These are phyloP conservation scores for Lasiosphaeris hirsuta DNA, from an alignment of 495 filamentous ascomycete species.

Conservation along the genomic window DNA sequence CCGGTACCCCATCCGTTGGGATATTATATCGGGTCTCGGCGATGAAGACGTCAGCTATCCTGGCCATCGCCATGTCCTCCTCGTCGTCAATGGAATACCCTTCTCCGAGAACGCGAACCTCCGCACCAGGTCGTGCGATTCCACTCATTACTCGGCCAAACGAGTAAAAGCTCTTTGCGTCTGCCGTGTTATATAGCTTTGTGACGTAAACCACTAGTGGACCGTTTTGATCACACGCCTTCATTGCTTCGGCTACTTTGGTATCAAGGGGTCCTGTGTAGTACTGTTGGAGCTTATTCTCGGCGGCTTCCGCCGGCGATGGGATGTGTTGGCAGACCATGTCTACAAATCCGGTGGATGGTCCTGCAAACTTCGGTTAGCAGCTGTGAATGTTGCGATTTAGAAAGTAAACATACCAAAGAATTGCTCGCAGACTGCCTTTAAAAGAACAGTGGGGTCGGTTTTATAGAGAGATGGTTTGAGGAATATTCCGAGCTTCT, in stretches of 20 bases:
- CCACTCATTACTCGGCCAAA: slow-evolving; percentile 94
- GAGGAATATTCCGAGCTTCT: slow-evolving; percentile 73
- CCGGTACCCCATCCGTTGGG: slow-evolving; percentile 84
- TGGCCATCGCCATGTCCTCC: slow-evolving; percentile 94
- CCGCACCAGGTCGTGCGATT: slow-evolving; percentile 73
- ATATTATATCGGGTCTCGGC: slow-evolving; percentile 94
- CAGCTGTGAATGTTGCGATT: not conserved
- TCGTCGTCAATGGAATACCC: slow-evolving; percentile 96
- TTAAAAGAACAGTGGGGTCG: slow-evolving; percentile 84
- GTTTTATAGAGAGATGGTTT: slow-evolving; percentile 89
- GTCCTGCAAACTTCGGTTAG: slow-evolving; percentile 25
- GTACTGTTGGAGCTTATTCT: slow-evolving; percentile 72
- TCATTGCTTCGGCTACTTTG: slow-evolving; percentile 75
- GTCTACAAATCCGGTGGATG: slow-evolving; percentile 86
- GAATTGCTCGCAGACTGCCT: slow-evolving; percentile 89
- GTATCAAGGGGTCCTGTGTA: slow-evolving; percentile 96
- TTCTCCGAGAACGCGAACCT: slow-evolving; percentile 90
- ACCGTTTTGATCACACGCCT: slow-evolving; percentile 80
- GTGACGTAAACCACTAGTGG: slow-evolving; percentile 87
- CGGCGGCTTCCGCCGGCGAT: slow-evolving; percentile 77
- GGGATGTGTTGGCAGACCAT: slow-evolving; percentile 92
- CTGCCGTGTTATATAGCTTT: slow-evolving; percentile 83
- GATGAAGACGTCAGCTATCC: slow-evolving; percentile 84
- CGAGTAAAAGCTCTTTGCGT: slow-evolving; percentile 82
- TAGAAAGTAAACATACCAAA: slow-evolving; percentile 54